phyloP scores from a whole-genome alignment of 2,329 filamentous ascomycete species.

The Aschersonia sp. region DNA sequence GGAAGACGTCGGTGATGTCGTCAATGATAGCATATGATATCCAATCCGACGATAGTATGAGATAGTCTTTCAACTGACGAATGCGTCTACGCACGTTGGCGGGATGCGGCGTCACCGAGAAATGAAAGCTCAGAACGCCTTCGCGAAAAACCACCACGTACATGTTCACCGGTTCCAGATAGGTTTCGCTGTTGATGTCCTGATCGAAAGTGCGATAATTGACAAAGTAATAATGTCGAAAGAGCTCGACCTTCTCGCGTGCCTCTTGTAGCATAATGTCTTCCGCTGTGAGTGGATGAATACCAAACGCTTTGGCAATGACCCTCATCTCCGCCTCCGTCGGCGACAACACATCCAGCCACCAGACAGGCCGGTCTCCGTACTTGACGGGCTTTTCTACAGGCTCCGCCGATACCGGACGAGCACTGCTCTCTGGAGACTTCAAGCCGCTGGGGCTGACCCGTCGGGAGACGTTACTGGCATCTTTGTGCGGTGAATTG shows the following conservation, averaged over 20 bases:
- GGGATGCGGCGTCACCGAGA: conserved; percentile 87
- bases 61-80: conserved; percentile 83
- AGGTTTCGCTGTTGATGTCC: conserved; percentile 75
- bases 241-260: conserved; percentile 94
- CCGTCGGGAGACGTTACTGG: conserved; percentile 24
- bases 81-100: conserved; percentile 91
- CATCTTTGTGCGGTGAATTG: conserved; percentile 15
- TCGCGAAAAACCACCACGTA: conserved; percentile 95
- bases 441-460: conserved; percentile 32
- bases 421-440: conserved; percentile 16
- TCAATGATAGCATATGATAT: conserved; percentile 97
- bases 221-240: conserved; percentile 96
- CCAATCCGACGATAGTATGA: conserved; percentile 90
- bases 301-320: conserved; percentile 81
- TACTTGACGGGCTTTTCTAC: conserved; percentile 36
- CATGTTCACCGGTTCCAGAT: conserved; percentile 91
- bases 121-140: conserved; percentile 92
- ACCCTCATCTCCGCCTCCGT: conserved; percentile 94
- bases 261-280: conserved; percentile 97
- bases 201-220: conserved; percentile 98
- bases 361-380: conserved; percentile 85
- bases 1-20: conserved; percentile 94
- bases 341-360: conserved; percentile 83
- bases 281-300: conserved; percentile 88
- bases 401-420: conserved; percentile 3